Evolutionary conservation across 129 eudicot species (phyloP).

Genomic region (Chrysanthemum seticuspe): DNA sequence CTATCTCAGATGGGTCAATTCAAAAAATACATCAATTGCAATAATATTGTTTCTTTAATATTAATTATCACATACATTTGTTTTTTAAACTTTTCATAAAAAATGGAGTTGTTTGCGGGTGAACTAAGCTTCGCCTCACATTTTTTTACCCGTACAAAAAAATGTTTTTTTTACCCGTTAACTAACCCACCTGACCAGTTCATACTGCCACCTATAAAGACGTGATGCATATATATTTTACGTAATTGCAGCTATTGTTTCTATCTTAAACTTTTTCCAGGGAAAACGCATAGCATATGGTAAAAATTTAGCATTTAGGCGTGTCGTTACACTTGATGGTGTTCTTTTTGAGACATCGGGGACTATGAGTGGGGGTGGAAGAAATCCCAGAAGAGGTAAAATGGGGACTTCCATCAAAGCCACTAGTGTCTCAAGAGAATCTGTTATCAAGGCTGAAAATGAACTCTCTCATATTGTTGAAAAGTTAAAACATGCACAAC

Average conservation of each 20-base stretch:
- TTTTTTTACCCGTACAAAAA: too few relatives aligned
- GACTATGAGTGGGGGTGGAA: slow-evolving; percentile 97
- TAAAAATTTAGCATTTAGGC: slow-evolving; percentile 54
- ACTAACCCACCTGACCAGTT: too few relatives aligned
- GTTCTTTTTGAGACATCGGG: slow-evolving; percentile 85
- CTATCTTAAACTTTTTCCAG: slow-evolving; percentile 35
- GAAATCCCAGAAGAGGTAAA: slow-evolving; percentile 89
- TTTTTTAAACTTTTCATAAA: too few relatives aligned
- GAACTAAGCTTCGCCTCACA: too few relatives aligned
- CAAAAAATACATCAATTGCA: too few relatives aligned
- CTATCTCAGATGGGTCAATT: too few relatives aligned
- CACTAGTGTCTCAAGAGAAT: slow-evolving; percentile 75
- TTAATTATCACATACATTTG: too few relatives aligned
- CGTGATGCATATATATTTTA: background rate
- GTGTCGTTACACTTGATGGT: slow-evolving; percentile 90
- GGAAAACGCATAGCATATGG: slow-evolving; percentile 92
- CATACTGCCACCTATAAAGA: too few relatives aligned
- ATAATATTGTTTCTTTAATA: too few relatives aligned
- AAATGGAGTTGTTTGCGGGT: too few relatives aligned
- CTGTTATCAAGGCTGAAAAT: slow-evolving; percentile 62
- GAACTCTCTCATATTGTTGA: slow-evolving; percentile 57
- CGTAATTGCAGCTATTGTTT: background rate
- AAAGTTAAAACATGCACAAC: slow-evolving; percentile 39
- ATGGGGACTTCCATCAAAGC: slow-evolving; percentile 87
- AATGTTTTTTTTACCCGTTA: too few relatives aligned